Percentiles rank a stretch among this genome's conserved stretches.
These are phyloP conservation scores for Cystoisospora suis DNA, from an alignment of 169 alveolate genomes.

Conservation along the genomic window DNA sequence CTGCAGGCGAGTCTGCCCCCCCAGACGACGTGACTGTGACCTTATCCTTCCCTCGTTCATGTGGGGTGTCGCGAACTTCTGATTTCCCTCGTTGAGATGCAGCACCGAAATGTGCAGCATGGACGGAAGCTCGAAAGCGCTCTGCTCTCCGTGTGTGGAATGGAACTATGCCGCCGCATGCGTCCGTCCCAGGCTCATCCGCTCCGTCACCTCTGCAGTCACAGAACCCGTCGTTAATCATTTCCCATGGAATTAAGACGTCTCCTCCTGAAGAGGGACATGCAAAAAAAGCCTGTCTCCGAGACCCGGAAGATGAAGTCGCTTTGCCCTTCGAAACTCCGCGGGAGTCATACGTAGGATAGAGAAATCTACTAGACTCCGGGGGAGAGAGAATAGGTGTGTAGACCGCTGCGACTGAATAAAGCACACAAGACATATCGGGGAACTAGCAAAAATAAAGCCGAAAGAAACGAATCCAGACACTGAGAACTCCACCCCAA, in stretches of 20 bases:
- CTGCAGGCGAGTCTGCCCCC: no score
- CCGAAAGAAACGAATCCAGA: no score
- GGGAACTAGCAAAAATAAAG: no score
- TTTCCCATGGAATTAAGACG: background rate
- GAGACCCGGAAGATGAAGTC: background rate
- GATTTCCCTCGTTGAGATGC: no score
- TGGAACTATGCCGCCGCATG: conserved; percentile 16
- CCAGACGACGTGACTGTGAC: no score
- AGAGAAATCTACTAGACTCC: background rate
- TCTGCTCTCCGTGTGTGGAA: background rate
- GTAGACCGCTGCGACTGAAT: conserved; percentile 5
- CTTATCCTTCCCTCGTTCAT: no score
- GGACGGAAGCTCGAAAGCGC: conserved; percentile 5
- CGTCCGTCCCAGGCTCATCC: conserved; percentile 23
- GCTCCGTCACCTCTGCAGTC: conserved; percentile 12
- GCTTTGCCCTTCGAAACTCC: no score
- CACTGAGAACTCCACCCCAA: no score
- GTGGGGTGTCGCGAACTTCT: no score
- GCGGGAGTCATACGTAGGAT: background rate
- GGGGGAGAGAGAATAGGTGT: background rate
- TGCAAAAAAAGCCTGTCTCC: background rate
- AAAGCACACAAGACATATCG: background rate
- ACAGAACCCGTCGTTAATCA: conserved; percentile 11
- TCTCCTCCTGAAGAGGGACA: conserved; percentile 3
- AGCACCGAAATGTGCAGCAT: background rate